phyloP scores from a whole-genome alignment of 2,329 filamentous ascomycete genomes.

The Lachnellula cervina region DNA sequence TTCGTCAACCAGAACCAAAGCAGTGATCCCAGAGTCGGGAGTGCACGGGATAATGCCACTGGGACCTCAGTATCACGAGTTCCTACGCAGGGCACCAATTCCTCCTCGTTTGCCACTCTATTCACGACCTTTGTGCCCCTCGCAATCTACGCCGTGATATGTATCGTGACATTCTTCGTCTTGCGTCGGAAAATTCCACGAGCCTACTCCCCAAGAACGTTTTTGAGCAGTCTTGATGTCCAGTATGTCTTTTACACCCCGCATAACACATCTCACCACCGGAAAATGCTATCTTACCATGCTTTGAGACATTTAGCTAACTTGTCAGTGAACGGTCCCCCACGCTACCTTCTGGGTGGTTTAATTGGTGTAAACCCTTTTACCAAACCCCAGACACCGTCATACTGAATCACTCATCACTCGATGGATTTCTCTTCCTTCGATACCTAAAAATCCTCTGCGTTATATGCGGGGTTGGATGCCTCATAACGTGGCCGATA shows the following conservation, averaged over 20 bases:
- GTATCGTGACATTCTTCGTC: slow-evolving; percentile 47
- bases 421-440: slow-evolving; percentile 62
- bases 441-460: slow-evolving; percentile 59
- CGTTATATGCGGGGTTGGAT: slow-evolving; percentile 57
- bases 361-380: slow-evolving; percentile 33
- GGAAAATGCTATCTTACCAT: not conserved
- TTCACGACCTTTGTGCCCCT: slow-evolving; percentile 52
- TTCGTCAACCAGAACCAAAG: slow-evolving; percentile 11
- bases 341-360: slow-evolving; percentile 30
- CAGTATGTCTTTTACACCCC: slow-evolving; percentile 38
- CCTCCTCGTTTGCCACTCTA: slow-evolving; percentile 38
- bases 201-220: slow-evolving; percentile 52
- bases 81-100: slow-evolving; percentile 35
- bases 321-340: slow-evolving; percentile 28
- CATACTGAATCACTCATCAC: slow-evolving; percentile 59
- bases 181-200: slow-evolving; percentile 44
- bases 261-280: not conserved
- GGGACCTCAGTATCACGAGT: slow-evolving; percentile 32
- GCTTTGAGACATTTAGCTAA: not conserved
- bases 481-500: slow-evolving; percentile 58
- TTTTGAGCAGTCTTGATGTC: slow-evolving; percentile 44
- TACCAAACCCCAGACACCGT: slow-evolving; percentile 29
- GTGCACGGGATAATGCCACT: slow-evolving; percentile 38
- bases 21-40: slow-evolving; percentile 40
- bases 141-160: slow-evolving; percentile 43